phyloP scores from a whole-genome alignment of 495 filamentous ascomycete genomes.

The Saxispiralis lemnorum region DNA sequence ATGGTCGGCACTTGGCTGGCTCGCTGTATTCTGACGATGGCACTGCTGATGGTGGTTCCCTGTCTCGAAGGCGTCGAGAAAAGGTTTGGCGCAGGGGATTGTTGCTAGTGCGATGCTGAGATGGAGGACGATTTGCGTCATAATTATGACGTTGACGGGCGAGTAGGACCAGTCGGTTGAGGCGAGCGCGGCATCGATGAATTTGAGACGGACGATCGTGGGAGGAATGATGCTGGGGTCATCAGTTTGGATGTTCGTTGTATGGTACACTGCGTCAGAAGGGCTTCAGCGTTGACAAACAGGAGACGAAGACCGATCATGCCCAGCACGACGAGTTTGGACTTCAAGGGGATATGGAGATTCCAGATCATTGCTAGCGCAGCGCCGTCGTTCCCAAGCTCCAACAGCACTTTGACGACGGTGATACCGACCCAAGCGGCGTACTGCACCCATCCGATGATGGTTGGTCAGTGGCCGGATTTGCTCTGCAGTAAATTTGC shows the following conservation, averaged over 20 bases:
- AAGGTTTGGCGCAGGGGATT: slow-evolving; percentile 11
- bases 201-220: too few relatives aligned
- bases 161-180: slow-evolving; percentile 3
- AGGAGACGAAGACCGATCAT: slow-evolving; percentile 5
- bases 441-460: slow-evolving; percentile 1
- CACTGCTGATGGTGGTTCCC: too few relatives aligned
- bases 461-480: background rate
- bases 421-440: background rate
- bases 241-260: too few relatives aligned
- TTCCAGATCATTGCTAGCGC: slow-evolving; percentile 3
- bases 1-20: too few relatives aligned
- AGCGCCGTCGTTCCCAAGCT: slow-evolving; percentile 2
- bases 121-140: slow-evolving; percentile 5
- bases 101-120: slow-evolving; percentile 11
- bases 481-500: background rate
- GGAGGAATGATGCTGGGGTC: too few relatives aligned
- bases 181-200: slow-evolving; percentile 1
- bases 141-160: slow-evolving; percentile 4
- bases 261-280: background rate
- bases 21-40: too few relatives aligned
- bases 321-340: slow-evolving; percentile 1
- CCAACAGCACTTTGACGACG: background rate
- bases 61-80: slow-evolving; percentile 2
- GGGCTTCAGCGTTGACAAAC: background rate
- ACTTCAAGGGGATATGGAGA: slow-evolving; percentile 3